Percentiles rank a stretch among this genome's conserved stretches.
Evolutionary conservation across 129 eudicot genomes (phyloP).

Genomic region (Artemisia tridentata): DNA sequence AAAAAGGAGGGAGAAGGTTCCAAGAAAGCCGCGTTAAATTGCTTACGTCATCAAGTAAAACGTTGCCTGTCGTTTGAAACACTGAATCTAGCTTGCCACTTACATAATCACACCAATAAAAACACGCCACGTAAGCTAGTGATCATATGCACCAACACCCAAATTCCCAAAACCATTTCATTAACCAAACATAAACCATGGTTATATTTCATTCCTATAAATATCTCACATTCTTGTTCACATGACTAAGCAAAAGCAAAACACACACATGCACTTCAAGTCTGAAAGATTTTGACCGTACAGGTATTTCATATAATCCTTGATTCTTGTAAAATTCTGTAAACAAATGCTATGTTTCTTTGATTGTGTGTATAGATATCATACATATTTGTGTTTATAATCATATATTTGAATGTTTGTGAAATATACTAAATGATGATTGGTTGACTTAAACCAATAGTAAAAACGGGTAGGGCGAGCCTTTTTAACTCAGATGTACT

Average conservation of each 20-base stretch:
- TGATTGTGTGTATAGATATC: background rate
- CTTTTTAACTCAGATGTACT: background rate
- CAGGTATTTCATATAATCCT: background rate
- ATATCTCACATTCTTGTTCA: background rate
- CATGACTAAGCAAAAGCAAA: background rate
- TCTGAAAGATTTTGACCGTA: conserved; percentile 6
- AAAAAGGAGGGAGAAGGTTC: conserved; percentile 17
- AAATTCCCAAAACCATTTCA: background rate
- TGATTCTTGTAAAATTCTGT: no score
- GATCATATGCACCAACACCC: background rate
- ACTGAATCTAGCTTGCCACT: background rate
- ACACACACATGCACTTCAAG: background rate
- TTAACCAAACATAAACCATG: conserved; percentile 7
- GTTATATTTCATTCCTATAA: conserved; percentile 2
- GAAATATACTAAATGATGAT: background rate
- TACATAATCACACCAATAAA: conserved; percentile 17
- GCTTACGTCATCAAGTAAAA: conserved; percentile 6
- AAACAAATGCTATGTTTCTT: background rate
- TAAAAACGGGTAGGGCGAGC: no score
- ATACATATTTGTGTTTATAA: background rate
- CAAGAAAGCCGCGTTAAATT: conserved; percentile 22
- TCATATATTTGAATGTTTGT: background rate
- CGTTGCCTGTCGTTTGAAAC: conserved; percentile 1
- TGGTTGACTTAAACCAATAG: background rate
- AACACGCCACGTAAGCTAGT: conserved; percentile 14